phyloP scores from a whole-genome alignment of 805 yeast species.

The Ogataea philodendri region DNA sequence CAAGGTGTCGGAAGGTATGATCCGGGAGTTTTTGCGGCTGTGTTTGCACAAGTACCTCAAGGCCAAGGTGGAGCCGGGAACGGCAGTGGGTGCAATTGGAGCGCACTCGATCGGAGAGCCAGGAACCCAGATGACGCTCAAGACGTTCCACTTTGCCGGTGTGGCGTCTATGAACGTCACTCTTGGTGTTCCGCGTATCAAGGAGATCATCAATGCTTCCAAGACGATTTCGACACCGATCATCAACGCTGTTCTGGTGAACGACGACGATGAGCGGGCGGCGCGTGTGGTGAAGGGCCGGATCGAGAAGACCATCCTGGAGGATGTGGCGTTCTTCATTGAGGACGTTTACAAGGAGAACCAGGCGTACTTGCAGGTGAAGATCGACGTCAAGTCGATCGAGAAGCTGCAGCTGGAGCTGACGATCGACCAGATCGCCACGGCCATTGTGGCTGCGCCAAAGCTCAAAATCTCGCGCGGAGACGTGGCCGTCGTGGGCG shows the following conservation, averaged over 20 bases:
- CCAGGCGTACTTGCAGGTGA: slow-evolving; percentile 74
- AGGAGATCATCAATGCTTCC: slow-evolving; percentile 96
- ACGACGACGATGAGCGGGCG: slow-evolving; percentile 92
- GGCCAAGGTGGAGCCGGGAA: slow-evolving; percentile 97
- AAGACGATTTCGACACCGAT: slow-evolving; percentile 94
- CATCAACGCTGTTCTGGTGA: slow-evolving; percentile 89
- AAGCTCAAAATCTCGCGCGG: slow-evolving; percentile 77
- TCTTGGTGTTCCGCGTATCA: slow-evolving; percentile 98
- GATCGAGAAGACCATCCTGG: slow-evolving; percentile 84
- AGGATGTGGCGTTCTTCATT: slow-evolving; percentile 83
- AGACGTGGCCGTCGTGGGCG: slow-evolving; percentile 68
- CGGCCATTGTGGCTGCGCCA: slow-evolving; percentile 79
- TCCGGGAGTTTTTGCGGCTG: slow-evolving; percentile 65
- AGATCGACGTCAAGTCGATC: slow-evolving; percentile 78
- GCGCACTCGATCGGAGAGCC: slow-evolving; percentile 99
- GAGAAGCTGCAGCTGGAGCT: slow-evolving; percentile 88
- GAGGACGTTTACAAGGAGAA: slow-evolving; percentile 90
- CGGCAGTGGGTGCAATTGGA: slow-evolving; percentile 99
- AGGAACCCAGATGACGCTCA: slow-evolving; percentile 96
- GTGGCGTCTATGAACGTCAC: slow-evolving; percentile 99
- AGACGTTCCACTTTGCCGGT: slow-evolving; percentile 88
- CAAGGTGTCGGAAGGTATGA: slow-evolving; percentile 60
- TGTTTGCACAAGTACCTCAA: slow-evolving; percentile 79
- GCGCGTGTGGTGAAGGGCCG: slow-evolving; percentile 98
- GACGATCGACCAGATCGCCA: slow-evolving; percentile 79